A percentile compares a stretch with the other conserved stretches of the same genome.
These are phyloP conservation scores for Jacaranda mimosifolia DNA, from an alignment of 257 asterid species.

Conservation along the genomic window DNA sequence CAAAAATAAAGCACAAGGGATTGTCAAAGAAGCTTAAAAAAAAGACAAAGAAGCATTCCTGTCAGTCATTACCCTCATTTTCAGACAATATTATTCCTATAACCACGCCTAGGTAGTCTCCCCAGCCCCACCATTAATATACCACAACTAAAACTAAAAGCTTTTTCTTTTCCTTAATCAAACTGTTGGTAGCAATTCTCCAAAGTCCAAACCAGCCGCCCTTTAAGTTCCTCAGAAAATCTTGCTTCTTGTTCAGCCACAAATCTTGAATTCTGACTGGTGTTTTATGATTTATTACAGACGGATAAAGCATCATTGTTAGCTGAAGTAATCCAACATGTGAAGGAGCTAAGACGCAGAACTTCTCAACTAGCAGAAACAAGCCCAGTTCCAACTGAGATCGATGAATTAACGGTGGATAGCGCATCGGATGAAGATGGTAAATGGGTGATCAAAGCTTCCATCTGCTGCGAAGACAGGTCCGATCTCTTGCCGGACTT, in stretches of 20 bases:
- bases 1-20: slow-evolving; percentile 28
- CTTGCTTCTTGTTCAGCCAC: not conserved
- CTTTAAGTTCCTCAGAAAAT: too few species aligned
- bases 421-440: slow-evolving; percentile 74
- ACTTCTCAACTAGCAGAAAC: slow-evolving; percentile 71
- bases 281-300: slow-evolving; percentile 36
- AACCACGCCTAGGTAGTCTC: slow-evolving; percentile 38
- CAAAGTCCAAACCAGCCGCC: too few species aligned
- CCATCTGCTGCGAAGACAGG: slow-evolving; percentile 89
- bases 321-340: slow-evolving; percentile 90
- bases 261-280: not conserved
- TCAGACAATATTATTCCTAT: slow-evolving; percentile 26
- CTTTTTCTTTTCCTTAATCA: not conserved
- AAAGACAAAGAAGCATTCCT: slow-evolving; percentile 67
- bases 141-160: not conserved
- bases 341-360: slow-evolving; percentile 84
- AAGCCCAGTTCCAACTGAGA: slow-evolving; percentile 70
- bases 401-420: slow-evolving; percentile 76
- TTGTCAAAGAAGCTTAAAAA: slow-evolving; percentile 35
- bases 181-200: too few species aligned
- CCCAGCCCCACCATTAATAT: slow-evolving; percentile 12
- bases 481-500: slow-evolving; percentile 80
- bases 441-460: slow-evolving; percentile 68
- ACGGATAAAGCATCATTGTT: slow-evolving; percentile 93
- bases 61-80: slow-evolving; percentile 60